Conservation (phyloP, 2,329 filamentous ascomycete genomes). For the Plenodomus tracheiphilus region DNA sequence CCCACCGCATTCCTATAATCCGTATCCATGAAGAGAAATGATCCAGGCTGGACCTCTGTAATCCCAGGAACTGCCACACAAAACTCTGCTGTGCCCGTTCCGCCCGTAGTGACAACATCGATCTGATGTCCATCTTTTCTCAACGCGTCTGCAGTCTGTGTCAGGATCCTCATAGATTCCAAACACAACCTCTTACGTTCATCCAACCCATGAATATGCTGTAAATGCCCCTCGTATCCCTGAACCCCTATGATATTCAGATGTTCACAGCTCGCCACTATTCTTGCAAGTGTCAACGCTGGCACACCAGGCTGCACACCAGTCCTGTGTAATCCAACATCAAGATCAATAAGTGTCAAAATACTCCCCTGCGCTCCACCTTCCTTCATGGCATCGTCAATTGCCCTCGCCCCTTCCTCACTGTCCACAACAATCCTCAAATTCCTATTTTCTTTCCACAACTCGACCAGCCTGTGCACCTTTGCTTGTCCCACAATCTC, state of each 20-base stretch:
- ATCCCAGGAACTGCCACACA: slow-evolving; percentile 55
- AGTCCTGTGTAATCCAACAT: slow-evolving; percentile 56
- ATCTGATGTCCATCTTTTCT: slow-evolving; percentile 50
- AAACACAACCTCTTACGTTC: slow-evolving; percentile 51
- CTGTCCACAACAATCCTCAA: slow-evolving; percentile 56
- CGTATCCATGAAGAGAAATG: slow-evolving; percentile 62
- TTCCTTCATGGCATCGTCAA: slow-evolving; percentile 48
- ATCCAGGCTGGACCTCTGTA: slow-evolving; percentile 59
- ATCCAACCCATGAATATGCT: slow-evolving; percentile 53
- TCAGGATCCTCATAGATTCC: slow-evolving; percentile 52
- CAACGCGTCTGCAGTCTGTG: slow-evolving; percentile 49
- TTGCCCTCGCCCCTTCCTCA: slow-evolving; percentile 49
- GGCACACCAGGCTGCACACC: slow-evolving; percentile 51
- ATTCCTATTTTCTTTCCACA: slow-evolving; percentile 45
- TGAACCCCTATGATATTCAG: slow-evolving; percentile 55
- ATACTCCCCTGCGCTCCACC: slow-evolving; percentile 47
- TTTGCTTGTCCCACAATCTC: slow-evolving; percentile 55
- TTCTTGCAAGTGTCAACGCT: slow-evolving; percentile 46
- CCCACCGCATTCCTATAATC: slow-evolving; percentile 60
- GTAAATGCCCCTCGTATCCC: slow-evolving; percentile 59
- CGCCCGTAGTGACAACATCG: slow-evolving; percentile 56
- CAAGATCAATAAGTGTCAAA: slow-evolving; percentile 52
- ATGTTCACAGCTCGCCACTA: slow-evolving; percentile 43
- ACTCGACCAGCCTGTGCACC: slow-evolving; percentile 50
- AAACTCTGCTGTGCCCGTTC: slow-evolving; percentile 59